phyloP scores from a whole-genome alignment of 176 grass and related monocot genomes.

The Lolium multiflorum region DNA sequence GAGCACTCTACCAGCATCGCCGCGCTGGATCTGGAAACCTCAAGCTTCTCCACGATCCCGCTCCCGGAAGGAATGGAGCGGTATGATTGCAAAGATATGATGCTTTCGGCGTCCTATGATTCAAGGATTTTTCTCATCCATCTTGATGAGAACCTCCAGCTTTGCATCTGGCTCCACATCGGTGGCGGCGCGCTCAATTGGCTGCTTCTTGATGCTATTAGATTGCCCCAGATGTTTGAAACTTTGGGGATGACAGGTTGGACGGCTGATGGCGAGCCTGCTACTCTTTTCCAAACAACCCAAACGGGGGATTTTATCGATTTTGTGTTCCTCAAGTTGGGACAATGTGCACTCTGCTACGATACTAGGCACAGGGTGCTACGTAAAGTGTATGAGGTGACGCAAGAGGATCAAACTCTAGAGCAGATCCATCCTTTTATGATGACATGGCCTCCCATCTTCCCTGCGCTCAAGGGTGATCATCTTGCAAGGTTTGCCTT shows the following conservation, averaged over 20 bases:
- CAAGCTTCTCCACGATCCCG: background rate
- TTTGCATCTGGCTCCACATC: background rate
- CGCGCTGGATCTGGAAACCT: background rate
- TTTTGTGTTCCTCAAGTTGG: constrained; percentile 13
- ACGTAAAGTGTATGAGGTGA: background rate
- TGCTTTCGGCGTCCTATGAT: background rate
- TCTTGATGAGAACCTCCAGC: constrained; percentile 14
- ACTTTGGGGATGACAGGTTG: background rate
- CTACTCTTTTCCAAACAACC: background rate
- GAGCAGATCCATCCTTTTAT: constrained; percentile 6
- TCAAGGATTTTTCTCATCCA: background rate
- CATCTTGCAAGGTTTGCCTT: constrained; percentile 12
- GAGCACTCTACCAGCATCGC: background rate
- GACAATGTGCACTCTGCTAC: background rate
- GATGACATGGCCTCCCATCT: constrained; percentile 18
- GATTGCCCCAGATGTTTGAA: background rate
- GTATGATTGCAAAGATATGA: background rate
- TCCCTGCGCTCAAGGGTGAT: constrained; percentile 3
- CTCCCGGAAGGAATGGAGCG: background rate
- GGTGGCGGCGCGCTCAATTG: background rate
- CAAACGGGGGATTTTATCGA: background rate
- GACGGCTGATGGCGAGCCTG: background rate
- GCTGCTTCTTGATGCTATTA: background rate
- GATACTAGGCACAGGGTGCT: background rate
- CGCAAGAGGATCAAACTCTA: background rate